phyloP scores from a whole-genome alignment of 1,139 yeast genomes.

The Zygoascus meyerae region DNA sequence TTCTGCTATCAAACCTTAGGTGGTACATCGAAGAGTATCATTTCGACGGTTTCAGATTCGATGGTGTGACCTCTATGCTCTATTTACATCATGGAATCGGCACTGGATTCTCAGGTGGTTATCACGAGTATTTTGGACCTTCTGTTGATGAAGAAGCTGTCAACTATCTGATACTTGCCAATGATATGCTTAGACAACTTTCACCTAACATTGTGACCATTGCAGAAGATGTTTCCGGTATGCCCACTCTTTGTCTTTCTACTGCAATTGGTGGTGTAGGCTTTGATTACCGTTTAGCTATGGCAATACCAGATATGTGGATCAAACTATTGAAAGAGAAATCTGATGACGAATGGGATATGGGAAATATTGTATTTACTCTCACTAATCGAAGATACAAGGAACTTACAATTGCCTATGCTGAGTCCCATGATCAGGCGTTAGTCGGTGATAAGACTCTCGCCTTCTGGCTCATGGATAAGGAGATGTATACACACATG shows the following conservation, averaged over 20 bases:
- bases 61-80: slow-evolving; percentile 93
- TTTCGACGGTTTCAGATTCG: slow-evolving; percentile 95
- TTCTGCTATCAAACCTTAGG: slow-evolving; percentile 79
- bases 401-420: slow-evolving; percentile 86
- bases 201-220: slow-evolving; percentile 61
- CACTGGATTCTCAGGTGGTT: slow-evolving; percentile 84
- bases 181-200: slow-evolving; percentile 58
- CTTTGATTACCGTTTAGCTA: slow-evolving; percentile 85
- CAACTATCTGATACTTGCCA: slow-evolving; percentile 82
- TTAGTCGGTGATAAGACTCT: slow-evolving; percentile 93
- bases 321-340: slow-evolving; percentile 82
- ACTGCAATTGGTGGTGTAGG: slow-evolving; percentile 79
- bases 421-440: slow-evolving; percentile 97
- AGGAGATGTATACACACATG: slow-evolving; percentile 97
- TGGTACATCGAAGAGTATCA: slow-evolving; percentile 75
- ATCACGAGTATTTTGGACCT: slow-evolving; percentile 82
- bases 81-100: slow-evolving; percentile 90
- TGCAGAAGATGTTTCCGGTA: slow-evolving; percentile 97
- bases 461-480: slow-evolving; percentile 98
- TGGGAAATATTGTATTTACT: slow-evolving; percentile 73
- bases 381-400: slow-evolving; percentile 83
- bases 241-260: slow-evolving; percentile 88
- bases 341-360: slow-evolving; percentile 86
- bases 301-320: slow-evolving; percentile 99
- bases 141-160: slow-evolving; percentile 83